phyloP scores from a whole-genome alignment of 768 basidiomycete species.

The Pluteus cervinus region DNA sequence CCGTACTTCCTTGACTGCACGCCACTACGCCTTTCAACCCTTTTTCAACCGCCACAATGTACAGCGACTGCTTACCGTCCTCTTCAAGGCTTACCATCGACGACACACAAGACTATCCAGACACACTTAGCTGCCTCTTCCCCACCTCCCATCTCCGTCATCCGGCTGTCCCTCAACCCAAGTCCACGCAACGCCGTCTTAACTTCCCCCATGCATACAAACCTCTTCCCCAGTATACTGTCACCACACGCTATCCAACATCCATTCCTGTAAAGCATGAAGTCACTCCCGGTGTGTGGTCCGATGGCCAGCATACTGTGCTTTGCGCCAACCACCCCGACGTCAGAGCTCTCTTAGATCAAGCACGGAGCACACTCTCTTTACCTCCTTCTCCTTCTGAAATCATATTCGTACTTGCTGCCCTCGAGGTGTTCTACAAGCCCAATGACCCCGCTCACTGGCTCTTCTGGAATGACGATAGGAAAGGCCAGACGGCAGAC shows the following conservation, averaged over 20 bases:
- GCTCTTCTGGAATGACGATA: slow-evolving; percentile 56
- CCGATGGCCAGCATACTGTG: slow-evolving; percentile 29
- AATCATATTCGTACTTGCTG: slow-evolving; percentile 49
- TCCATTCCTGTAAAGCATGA: slow-evolving; percentile 18
- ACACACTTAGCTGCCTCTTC: not conserved
- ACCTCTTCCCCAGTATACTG: slow-evolving; percentile 11
- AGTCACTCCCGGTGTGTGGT: slow-evolving; percentile 33
- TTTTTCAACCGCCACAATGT: slow-evolving; percentile 6
- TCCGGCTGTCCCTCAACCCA: slow-evolving; percentile 2
- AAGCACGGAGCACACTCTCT: slow-evolving; percentile 30
- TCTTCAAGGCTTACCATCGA: slow-evolving; percentile 14
- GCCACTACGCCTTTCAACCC: too few relatives aligned
- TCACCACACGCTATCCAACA: slow-evolving; percentile 15
- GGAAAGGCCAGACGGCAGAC: slow-evolving; percentile 41
- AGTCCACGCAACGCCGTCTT: slow-evolving; percentile 12
- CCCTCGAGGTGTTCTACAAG: slow-evolving; percentile 52
- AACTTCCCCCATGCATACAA: slow-evolving; percentile 12
- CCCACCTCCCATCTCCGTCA: not conserved
- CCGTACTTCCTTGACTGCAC: too few relatives aligned
- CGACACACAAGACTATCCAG: slow-evolving; percentile 4
- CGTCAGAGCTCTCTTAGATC: slow-evolving; percentile 42
- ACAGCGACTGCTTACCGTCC: slow-evolving; percentile 8
- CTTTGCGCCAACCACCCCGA: slow-evolving; percentile 42
- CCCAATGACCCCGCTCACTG: slow-evolving; percentile 53
- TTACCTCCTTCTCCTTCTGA: slow-evolving; percentile 35